A percentile compares a stretch with the other conserved stretches of the same genome.
Conservation (phyloP, 106 monocot species). For the Dendrobium officinale region DNA sequence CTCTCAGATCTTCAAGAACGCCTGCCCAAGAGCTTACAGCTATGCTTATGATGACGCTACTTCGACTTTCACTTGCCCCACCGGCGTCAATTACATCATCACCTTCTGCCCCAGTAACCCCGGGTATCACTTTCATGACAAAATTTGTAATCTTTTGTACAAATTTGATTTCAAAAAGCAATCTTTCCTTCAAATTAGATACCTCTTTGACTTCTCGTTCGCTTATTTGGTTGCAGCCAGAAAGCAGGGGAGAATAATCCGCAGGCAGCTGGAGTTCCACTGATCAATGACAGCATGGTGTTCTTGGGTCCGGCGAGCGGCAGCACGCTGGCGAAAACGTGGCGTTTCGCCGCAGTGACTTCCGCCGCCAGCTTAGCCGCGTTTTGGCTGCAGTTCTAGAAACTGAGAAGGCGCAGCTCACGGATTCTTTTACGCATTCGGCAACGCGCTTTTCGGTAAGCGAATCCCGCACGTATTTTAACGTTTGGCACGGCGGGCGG, state of each 20-base stretch:
- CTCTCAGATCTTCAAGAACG: constrained; percentile 89
- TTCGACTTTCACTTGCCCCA: constrained; percentile 77
- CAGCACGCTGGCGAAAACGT: constrained; percentile 16
- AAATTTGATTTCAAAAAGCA: not conserved
- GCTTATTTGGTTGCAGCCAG: constrained; percentile 24
- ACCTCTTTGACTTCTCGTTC: not conserved
- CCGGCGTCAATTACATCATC: constrained; percentile 49
- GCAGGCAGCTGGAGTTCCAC: constrained; percentile 28
- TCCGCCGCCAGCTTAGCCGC: not conserved
- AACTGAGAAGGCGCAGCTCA: not conserved
- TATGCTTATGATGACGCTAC: constrained; percentile 93
- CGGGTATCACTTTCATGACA: constrained; percentile 11
- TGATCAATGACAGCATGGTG: constrained; percentile 49
- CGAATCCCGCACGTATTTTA: not conserved
- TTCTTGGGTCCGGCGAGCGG: not conserved
- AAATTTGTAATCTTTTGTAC: not conserved
- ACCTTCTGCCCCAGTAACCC: constrained; percentile 81
- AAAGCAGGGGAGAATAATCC: constrained; percentile 31
- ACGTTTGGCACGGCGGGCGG: constrained; percentile 1
- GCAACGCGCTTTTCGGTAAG: not conserved
- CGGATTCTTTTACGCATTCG: not conserved
- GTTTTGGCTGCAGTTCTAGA: not conserved
- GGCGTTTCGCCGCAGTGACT: not conserved
- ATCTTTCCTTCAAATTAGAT: not conserved
- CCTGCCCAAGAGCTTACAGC: constrained; percentile 81